A percentile compares a stretch with the other conserved stretches of the same genome.
phyloP scores from a whole-genome alignment of 306 rosid species.

The Aeschynomene evenia region DNA sequence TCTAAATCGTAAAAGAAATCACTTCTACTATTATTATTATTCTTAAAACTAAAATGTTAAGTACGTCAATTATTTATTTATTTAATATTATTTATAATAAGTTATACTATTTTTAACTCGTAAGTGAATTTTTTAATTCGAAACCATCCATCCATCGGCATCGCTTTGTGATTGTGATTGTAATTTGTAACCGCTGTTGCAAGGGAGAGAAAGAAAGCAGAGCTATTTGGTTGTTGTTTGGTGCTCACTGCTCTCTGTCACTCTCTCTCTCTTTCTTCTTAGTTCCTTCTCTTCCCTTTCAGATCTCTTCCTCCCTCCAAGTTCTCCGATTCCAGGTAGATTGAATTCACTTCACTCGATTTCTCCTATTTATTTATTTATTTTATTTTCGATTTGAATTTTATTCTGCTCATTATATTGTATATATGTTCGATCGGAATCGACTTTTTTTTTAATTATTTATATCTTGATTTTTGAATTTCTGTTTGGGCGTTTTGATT shows the following conservation, averaged over 20 bases:
- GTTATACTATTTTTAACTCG: background rate
- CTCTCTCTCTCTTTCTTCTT: conserved; percentile 29
- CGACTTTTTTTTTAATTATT: background rate
- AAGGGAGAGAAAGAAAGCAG: too few species aligned
- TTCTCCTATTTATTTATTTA: background rate
- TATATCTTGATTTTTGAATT: background rate
- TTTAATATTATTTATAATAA: too few species aligned
- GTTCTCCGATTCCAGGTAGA: conserved; percentile 33
- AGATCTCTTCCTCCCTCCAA: conserved; percentile 29
- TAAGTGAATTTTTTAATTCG: conserved; percentile 24
- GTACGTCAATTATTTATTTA: too few species aligned
- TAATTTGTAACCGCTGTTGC: conserved; percentile 34
- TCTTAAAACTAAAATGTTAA: too few species aligned
- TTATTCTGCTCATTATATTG: background rate
- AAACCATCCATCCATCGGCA: conserved; percentile 7
- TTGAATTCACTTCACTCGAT: conserved; percentile 11
- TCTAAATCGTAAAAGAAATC: too few species aligned
- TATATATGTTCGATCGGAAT: background rate
- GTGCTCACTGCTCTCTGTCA: background rate
- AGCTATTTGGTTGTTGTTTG: conserved; percentile 1
- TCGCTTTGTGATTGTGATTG: conserved; percentile 24
- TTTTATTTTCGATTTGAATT: background rate
- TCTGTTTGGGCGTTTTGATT: conserved; percentile 31
- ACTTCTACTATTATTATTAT: too few species aligned
- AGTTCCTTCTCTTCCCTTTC: conserved; percentile 12